A percentile compares a stretch with the other conserved stretches of the same genome.
Evolutionary conservation across 2,329 filamentous ascomycete species (phyloP).

Genomic region (Colletotrichum lini): DNA sequence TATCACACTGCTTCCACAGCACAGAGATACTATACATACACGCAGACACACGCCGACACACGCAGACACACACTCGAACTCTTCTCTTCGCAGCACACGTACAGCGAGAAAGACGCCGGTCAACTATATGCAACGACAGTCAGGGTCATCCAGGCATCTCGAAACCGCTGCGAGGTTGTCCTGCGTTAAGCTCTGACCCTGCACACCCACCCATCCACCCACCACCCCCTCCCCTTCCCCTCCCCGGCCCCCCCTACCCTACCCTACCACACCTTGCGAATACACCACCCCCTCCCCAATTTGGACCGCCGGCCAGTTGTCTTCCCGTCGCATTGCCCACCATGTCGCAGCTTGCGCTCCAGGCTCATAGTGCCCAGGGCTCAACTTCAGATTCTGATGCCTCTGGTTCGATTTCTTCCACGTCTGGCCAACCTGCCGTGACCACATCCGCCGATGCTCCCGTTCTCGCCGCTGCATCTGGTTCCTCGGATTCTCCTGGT

Average conservation of each 20-base stretch:
- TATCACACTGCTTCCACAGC: too few species aligned
- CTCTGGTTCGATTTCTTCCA: conserved; percentile 26
- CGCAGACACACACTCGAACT: too few species aligned
- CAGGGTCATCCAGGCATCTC: conserved; percentile 58
- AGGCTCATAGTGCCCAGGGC: conserved; percentile 56
- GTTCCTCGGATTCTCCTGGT: too few species aligned
- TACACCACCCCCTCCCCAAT: conserved; percentile 13
- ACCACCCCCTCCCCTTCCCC: conserved; percentile 27
- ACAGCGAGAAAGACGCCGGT: conserved; percentile 27
- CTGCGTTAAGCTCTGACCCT: conserved; percentile 53
- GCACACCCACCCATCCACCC: conserved; percentile 40
- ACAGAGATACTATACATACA: not conserved
- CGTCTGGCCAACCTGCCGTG: conserved; percentile 10
- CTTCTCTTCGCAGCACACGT: too few species aligned
- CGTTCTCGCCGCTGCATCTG: not conserved
- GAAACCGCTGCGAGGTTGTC: conserved; percentile 52
- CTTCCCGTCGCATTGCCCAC: conserved; percentile 58
- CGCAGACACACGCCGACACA: too few species aligned
- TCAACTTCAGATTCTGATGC: conserved; percentile 47
- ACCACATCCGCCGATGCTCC: conserved; percentile 36
- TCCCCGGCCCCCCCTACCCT: conserved; percentile 17
- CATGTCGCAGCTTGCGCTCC: conserved; percentile 69
- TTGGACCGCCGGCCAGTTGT: conserved; percentile 46
- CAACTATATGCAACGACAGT: conserved; percentile 62
- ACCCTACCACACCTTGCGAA: too few species aligned